Conservation (phyloP, 2,329 filamentous ascomycete genomes). For the Alternaria ethzedia region DNA sequence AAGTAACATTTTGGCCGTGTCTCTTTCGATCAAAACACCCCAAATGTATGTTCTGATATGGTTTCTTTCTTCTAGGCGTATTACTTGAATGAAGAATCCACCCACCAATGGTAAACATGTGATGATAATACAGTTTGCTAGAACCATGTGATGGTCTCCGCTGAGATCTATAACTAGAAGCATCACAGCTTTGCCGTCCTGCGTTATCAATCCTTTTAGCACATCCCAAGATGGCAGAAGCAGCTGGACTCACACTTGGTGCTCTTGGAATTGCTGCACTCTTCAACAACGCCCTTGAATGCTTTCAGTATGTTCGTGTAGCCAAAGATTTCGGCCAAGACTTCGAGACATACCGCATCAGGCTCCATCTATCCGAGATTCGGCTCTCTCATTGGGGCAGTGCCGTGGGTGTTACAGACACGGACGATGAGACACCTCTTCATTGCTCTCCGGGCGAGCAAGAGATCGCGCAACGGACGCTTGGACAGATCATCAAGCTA, state of each 20-base stretch:
- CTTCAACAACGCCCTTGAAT: constrained; percentile 30
- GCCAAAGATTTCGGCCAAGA: constrained; percentile 22
- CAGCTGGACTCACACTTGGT: constrained; percentile 22
- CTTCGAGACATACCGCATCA: constrained; percentile 15
- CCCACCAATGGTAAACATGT: not conserved
- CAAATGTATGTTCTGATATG: too few relatives aligned
- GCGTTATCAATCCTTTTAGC: not conserved
- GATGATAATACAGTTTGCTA: not conserved
- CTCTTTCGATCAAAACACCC: too few relatives aligned
- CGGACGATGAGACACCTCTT: not conserved
- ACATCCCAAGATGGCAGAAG: constrained; percentile 15
- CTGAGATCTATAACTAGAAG: not conserved
- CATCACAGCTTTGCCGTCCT: not conserved
- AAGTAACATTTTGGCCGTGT: too few relatives aligned
- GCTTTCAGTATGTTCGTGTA: constrained; percentile 30
- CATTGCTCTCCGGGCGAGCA: not conserved
- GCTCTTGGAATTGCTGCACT: constrained; percentile 24
- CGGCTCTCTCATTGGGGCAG: not conserved
- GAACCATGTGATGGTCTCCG: not conserved
- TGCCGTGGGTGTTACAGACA: not conserved
- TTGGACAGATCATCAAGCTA: not conserved
- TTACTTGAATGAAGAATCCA: too few relatives aligned
- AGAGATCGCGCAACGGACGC: not conserved
- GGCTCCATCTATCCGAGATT: not conserved
- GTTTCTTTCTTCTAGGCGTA: too few relatives aligned